Evolutionary conservation across 305 asterid genomes (phyloP), one percentile per base, ranked within the genome.

Genomic region (Rubia balearica): DNA sequence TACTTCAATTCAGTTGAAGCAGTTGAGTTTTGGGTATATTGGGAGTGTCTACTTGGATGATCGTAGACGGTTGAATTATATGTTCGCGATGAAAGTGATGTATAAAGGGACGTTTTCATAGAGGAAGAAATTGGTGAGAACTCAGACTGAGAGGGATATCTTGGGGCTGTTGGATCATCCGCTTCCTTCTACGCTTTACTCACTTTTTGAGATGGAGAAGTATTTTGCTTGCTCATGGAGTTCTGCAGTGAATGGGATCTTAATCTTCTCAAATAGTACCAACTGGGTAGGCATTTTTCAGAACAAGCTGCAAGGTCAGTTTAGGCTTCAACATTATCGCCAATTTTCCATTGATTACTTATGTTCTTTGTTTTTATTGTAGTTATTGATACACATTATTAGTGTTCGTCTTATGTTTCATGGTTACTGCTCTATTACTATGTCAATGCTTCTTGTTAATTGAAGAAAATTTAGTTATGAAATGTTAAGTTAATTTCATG

Each of bases 191-290:
- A 89, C 98, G 22, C 90, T 92, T 22, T 92, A 92, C 67, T 90
- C 96, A 0, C 96, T 89, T 84, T 87, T 92, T 64, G 98, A 90
- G 70, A 92, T 97, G 2, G 98, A 86, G 1, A 92, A 92, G 77
- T 92, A 87, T 71, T 92, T 96, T 92, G 98, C 40, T 81, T 92
- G 90, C 74, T 92, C 11, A n/a, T n/a, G 96, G 97, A 92, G 84
- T 92, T 90, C 36, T 92, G 98, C 85, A 90, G 93, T 57, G 98
- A 97, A 0, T 97, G 98, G 10, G 98, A 92, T 81, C 87, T 92
- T 72, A 97, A 92, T 84, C 82, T 92, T 81, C 98, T 90, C n/a
- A 73, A 97, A 81, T 97, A 92, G 81, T 89, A 96, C 21, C 98
- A 90, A 79, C 87, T 82, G 0, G 95, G 92, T 67, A 87, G 88